Conservation (phyloP, 306 rosid species). For the Quercus variabilis region DNA sequence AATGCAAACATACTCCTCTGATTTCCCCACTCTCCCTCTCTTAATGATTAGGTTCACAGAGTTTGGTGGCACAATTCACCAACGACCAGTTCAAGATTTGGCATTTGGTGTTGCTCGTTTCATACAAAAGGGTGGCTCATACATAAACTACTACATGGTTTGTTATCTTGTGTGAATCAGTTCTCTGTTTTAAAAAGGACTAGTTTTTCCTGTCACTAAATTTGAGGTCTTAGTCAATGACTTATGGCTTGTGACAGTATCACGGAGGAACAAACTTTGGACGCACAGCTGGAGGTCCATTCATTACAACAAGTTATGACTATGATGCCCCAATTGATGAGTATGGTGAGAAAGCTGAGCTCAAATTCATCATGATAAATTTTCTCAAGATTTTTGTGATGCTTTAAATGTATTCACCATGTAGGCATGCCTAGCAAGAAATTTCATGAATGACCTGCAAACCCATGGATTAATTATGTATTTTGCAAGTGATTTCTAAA, state of each 20-base stretch:
- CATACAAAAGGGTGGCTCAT: conserved; percentile 83
- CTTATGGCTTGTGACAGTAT: conserved; percentile 53
- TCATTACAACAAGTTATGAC: conserved; percentile 89
- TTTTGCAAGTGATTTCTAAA: background rate
- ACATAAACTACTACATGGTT: conserved; percentile 89
- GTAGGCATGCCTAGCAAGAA: background rate
- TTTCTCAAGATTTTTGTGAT: conserved; percentile 1
- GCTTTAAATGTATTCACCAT: background rate
- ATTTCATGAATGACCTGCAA: background rate
- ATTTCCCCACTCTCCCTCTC: background rate
- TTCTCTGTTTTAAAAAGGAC: background rate
- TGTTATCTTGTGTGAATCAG: conserved; percentile 30
- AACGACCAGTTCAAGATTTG: conserved; percentile 89
- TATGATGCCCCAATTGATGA: conserved; percentile 98
- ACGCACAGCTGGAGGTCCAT: conserved; percentile 96
- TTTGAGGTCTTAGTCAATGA: conserved; percentile 9
- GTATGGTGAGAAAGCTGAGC: conserved; percentile 60
- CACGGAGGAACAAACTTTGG: conserved; percentile 99
- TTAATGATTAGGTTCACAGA: conserved; percentile 68
- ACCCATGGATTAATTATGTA: background rate
- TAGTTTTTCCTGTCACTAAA: conserved; percentile 4
- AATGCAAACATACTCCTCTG: conserved; percentile 6
- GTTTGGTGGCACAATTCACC: conserved; percentile 72
- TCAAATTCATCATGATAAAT: background rate
- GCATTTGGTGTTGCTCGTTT: conserved; percentile 95